Evolutionary conservation across 2,329 filamentous ascomycete genomes (phyloP), one percentile per base, ranked within the genome.

Genomic region (Sporothrix humicola): DNA sequence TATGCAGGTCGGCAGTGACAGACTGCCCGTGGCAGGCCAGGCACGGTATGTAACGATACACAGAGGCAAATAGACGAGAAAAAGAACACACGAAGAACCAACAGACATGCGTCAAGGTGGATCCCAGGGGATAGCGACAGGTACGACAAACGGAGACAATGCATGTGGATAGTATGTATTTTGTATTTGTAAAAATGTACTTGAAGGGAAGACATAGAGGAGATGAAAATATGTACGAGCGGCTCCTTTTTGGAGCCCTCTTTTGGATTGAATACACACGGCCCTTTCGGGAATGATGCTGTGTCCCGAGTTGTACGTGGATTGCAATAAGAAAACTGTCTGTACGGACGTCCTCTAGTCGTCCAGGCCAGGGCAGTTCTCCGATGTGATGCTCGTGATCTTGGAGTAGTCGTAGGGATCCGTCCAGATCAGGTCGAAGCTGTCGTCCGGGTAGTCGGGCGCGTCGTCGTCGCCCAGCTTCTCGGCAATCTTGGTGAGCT

Each of bases 341-440:
- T 15, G 8, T 15, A 20, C 10, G 13, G 44, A 37, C 12, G 15
- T 23, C 69, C 50, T 12, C 48, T 65, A 78, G 31, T 73, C 59
- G 76, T 89, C 87, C 73, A 90, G 77, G 0, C 87, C 87, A 0
- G 87, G 83, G 73, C 88, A 90, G 68, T 84, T 79, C 80, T 90
- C 87, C 6, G 84, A 86, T 0, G 83, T 84, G 37, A 81, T 79
- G 0, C 79, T 77, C 0, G 83, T 84, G 69, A 90, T 85, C 17
- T 79, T 75, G 1, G 76, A 79, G 77, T 89, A 90, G 3, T 85
- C 83, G 1, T 81, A 81, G 2, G 87, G 86, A 75, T 87, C 83
- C 0, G 85, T 88, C 88, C 88, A 90, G 75, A 90, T 89, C 17
- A 88, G 76, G 76, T 90, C 82, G 70, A 82, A 90, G 1, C 82